These are phyloP conservation scores for Ascochyta lentis DNA, from an alignment of 2,329 filamentous ascomycete species.

Conservation along the genomic window DNA sequence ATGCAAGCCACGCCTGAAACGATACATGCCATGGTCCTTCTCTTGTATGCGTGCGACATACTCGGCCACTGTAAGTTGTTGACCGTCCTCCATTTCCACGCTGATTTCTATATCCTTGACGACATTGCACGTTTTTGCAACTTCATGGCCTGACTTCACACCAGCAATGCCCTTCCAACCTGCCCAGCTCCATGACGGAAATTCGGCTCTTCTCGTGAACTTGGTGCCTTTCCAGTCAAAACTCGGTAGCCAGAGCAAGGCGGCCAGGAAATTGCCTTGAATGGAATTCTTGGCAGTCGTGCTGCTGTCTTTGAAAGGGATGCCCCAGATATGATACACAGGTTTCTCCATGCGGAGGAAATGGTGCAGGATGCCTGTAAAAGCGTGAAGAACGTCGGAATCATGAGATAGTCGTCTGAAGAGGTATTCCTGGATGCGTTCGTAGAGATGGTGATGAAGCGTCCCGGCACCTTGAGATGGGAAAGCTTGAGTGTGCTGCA, in stretches of 20 bases:
- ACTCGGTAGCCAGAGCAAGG: conserved; percentile 1
- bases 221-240: background rate
- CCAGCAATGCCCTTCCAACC: conserved; percentile 3
- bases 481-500: conserved; percentile 1
- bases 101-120: background rate
- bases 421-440: background rate
- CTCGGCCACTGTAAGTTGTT: background rate
- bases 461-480: background rate
- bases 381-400: conserved; percentile 1
- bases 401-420: background rate
- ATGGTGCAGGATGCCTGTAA: background rate
- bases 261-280: background rate
- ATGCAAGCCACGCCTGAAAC: background rate
- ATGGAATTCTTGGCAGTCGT: background rate
- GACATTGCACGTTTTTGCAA: background rate
- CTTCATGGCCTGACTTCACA: background rate
- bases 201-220: background rate
- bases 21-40: background rate
- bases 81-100: background rate
- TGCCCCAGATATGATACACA: background rate
- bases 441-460: background rate
- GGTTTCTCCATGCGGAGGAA: background rate
- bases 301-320: background rate
- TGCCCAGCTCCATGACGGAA: conserved; percentile 7
- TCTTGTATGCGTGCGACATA: background rate